Base-by-base conservation (phyloP, 805 yeast genomes). In the Candida boidinii region DNA sequence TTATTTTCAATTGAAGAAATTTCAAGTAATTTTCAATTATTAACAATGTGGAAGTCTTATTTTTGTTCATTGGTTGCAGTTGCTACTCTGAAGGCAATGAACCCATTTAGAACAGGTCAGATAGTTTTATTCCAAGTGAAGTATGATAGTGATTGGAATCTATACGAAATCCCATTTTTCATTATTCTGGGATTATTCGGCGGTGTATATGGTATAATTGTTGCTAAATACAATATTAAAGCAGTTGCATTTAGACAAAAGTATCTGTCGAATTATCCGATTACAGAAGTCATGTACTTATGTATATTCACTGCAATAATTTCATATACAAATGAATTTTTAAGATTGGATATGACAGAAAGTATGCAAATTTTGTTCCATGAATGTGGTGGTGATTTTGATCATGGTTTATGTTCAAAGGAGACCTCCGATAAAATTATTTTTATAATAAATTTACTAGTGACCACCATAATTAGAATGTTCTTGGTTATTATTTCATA, bases 61-160 rank as follows among this genome's bases (percentile, higher is more conserved):
- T 88, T 86, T 46, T 87, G 96, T 46, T 82, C 96, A 1, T 60
- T 94, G 38, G 75, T 86, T 1, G 96, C 96, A 0, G 90, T 88
- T 0, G 73, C 85, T 1, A 78, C 86, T 0, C 61, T 92, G 20
- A 78, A 94, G 19, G 65, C 78, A 8, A 66, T 88, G 45, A 84
- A 94, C 48, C 97, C 99, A 2, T 92, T 88, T 51, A 67, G 96
- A 49, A 85, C 92, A 0, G 98, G 98, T 1, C 95, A 88, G 56
- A 71, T 92, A 41, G 96, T 92, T 11, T 63, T 92, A 56, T 92
- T 92, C 55, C 86, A 87, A 49, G 96, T 92, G n/a, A 70, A 72
- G 12, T 94, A 87, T 53, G 88, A 84, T 45, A 74, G 76, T 10
- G 70, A 77, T 39, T 92, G 98, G 98, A 86, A 74, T 44, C 71